A percentile compares a stretch with the other conserved stretches of the same genome.
Evolutionary conservation across 2,329 filamentous ascomycete genomes (phyloP).

Genomic region (Phialophora macrospora): DNA sequence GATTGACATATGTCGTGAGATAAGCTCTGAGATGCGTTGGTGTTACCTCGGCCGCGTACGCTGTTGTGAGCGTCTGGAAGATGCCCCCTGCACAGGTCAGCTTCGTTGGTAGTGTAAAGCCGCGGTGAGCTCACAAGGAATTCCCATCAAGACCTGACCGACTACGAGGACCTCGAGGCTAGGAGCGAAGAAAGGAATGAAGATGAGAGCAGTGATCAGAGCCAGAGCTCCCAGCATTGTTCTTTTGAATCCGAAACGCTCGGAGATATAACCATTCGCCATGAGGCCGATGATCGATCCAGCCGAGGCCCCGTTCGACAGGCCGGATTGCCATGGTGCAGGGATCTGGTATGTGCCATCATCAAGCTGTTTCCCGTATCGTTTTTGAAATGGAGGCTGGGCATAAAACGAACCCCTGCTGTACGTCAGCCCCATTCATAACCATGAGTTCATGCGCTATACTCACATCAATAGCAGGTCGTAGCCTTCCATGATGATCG

Average conservation of each 20-base stretch:
- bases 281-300: conserved; percentile 43
- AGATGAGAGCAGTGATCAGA: conserved; percentile 40
- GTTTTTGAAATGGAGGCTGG: conserved; percentile 49
- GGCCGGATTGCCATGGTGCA: conserved; percentile 28
- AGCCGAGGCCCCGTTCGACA: conserved; percentile 40
- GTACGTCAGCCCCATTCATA: neutral
- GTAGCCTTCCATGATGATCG: conserved; percentile 82
- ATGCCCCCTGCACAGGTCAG: conserved; percentile 37
- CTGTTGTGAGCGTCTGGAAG: conserved; percentile 42
- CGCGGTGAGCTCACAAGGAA: conserved; percentile 35
- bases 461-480: conserved; percentile 19
- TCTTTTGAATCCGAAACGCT: conserved; percentile 45
- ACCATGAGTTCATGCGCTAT: neutral
- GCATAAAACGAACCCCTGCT: conserved; percentile 72
- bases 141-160: conserved; percentile 42
- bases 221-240: conserved; percentile 37
- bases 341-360: conserved; percentile 11
- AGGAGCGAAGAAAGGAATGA: conserved; percentile 48
- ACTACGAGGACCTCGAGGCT: conserved; percentile 43
- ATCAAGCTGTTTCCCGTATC: conserved; percentile 38
- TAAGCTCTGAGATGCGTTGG: conserved; percentile 43
- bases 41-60: conserved; percentile 46
- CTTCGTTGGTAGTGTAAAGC: neutral
- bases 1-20: conserved; percentile 44
- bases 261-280: conserved; percentile 42